Evolutionary conservation across 179 eudicot species (phyloP), one percentile per base, ranked within the genome.

Genomic region (Nepenthes alata): DNA sequence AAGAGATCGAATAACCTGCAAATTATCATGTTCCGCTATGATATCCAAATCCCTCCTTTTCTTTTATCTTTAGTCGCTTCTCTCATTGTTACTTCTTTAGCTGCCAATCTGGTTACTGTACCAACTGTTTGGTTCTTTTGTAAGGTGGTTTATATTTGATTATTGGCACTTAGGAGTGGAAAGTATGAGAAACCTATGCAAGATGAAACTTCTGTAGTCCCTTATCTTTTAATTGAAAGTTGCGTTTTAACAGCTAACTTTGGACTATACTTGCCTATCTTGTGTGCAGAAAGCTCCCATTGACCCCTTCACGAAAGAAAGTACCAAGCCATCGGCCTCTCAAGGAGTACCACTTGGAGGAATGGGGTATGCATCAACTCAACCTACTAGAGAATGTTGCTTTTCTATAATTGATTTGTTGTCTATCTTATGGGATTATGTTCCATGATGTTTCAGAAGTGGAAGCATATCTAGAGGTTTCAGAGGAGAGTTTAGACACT

Each of bases 391-490:
- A 49, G 15, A 4, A 57, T 57, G 55, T 69, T 54, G 14, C 47
- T 58, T 41, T 45, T n/a, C n/a, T 48, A 57, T 41, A 34, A 61
- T 47, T 34, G 14, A 35, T 11, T 14, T 63, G 66, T 67, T 13
- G 57, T 56, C 37, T 66, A 49, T 59, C 13, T 68, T 12, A 58
- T 58, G 4, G 67, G 57, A 50, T 65, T 56, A 64, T 34, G 67
- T 45, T 54, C 61, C 51, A 54, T 38, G 63, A 44, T 60, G 47
- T 67, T 60, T 55, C 80, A 94, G 99, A 72, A 94, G 99, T 74
- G 99, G 99, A 56, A 94, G 97, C 83, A 89, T 90, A 76, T 83
- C 99, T 37, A 83, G 99, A 84, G 99, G 99, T 71, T 94, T 87
- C 72, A 83, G 99, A 75, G 99, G 99, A 60, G 99, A 94, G 77